Evolutionary conservation across 129 eudicot genomes (phyloP), one percentile per base, ranked within the genome.

Genomic region (Flaveria bidentis): DNA sequence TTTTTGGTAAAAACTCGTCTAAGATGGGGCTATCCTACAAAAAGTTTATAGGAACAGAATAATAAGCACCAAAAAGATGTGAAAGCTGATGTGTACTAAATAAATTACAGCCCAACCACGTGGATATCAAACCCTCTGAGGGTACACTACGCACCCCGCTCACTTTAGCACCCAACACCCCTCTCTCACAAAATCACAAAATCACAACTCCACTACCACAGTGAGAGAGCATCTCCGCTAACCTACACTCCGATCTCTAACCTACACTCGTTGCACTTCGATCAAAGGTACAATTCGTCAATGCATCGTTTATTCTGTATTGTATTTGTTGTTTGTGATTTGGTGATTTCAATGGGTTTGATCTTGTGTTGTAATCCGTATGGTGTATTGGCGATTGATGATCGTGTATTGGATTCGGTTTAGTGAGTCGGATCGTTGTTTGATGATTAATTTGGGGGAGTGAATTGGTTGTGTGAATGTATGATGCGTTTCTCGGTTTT

Each of bases 131-230:
- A 22, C 46, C 61, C 17, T 7, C 63, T 67, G 62, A 80, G 44
- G 51, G 76, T 67, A 68, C 56, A 66, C 0, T 80, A 55, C 84
- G 84, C 84, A 80, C 84, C 71, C 70, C 30, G 84, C 76, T 65
- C 84, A 80, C 11, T 33, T 80, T 80, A 80, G 84, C 84, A 67
- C 28, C 56, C 17, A 30, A 65, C 79, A 65, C 83, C 79, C 73
- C 18, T 76, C 56, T 74, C 78, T 46, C 25, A 17, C 52, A 2
- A 2, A 39, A 2, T 75, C 79, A 47, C 28, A n/a, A 26, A 1
- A 26, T 2, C 30, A 3, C 71, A 16, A 39, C 30, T 23, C 22
- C 49, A 46, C 73, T 33, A 67, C 9, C 47, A 50, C 44, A 39
- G 18, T 52, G 61, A 18, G 55, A 71, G 61, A 56, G 71, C 72